These are phyloP conservation scores for Echeveria elegans DNA, from an alignment of 164 flowering plant genomes.

Conservation along the genomic window DNA sequence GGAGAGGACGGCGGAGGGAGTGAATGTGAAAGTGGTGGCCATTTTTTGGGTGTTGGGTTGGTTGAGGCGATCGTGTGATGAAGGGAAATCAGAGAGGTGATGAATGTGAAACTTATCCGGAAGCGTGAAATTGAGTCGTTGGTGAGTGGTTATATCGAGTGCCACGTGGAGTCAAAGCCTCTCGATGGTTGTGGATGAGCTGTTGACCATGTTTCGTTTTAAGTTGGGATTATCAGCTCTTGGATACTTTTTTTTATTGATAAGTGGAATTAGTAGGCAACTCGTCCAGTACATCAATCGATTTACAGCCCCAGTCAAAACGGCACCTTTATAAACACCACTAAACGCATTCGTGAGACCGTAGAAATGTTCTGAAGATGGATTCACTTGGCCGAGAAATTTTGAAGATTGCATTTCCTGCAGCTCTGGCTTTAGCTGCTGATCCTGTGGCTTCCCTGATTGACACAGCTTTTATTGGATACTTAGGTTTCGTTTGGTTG, in stretches of 20 bases:
- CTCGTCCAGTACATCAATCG: no score
- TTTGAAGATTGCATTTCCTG: conserved; percentile 51
- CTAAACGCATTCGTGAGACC: no score
- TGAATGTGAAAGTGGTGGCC: conserved; percentile 48
- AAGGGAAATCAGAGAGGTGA: neutral
- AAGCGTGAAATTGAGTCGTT: neutral
- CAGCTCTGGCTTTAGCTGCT: conserved; percentile 68
- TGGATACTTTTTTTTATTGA: no score
- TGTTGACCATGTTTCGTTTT: no score
- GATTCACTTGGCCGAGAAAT: conserved; percentile 53
- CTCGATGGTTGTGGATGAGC: no score
- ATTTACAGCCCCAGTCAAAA: neutral
- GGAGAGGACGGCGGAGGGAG: conserved; percentile 20
- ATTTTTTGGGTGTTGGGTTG: no score
- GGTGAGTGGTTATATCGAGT: neutral
- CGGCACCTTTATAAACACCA: no score
- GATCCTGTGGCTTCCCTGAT: conserved; percentile 69
- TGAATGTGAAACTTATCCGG: neutral
- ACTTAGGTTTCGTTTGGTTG: no score
- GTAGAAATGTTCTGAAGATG: conserved; percentile 45
- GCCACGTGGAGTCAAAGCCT: neutral
- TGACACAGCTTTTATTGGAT: conserved; percentile 71
- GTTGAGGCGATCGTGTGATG: conserved; percentile 10
- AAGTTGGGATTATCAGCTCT: no score
- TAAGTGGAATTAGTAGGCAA: no score